These are phyloP conservation scores for Lichtheimia ornata DNA, from an alignment of 371 early-diverging fungal species.

Conservation along the genomic window DNA sequence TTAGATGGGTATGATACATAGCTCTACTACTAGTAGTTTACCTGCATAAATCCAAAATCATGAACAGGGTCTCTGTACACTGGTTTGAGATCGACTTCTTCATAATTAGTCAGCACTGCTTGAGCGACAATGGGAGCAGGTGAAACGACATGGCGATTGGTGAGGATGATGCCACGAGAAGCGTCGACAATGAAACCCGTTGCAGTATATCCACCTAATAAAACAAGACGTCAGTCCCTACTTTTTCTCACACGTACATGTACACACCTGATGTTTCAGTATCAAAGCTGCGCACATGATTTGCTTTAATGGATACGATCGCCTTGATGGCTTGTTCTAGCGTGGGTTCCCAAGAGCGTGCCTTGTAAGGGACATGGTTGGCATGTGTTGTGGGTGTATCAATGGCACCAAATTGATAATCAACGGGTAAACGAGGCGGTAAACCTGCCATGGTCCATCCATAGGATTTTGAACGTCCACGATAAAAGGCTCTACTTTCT, in stretches of 20 bases:
- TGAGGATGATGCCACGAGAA: slow-evolving; percentile 74
- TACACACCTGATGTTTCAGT: slow-evolving; percentile 77
- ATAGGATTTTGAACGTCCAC: slow-evolving; percentile 48
- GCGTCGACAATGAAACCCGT: slow-evolving; percentile 93
- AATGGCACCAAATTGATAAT: slow-evolving; percentile 9
- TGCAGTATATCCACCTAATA: slow-evolving; percentile 63
- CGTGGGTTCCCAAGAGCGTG: slow-evolving; percentile 70
- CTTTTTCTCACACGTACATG: not conserved
- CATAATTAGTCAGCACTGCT: slow-evolving; percentile 82
- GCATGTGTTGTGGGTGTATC: not conserved
- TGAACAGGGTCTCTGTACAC: slow-evolving; percentile 84
- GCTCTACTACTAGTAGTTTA: not conserved
- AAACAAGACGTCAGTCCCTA: slow-evolving; percentile 6
- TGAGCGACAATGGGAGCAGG: slow-evolving; percentile 84
- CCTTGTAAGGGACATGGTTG: slow-evolving; percentile 35
- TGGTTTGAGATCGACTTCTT: slow-evolving; percentile 79
- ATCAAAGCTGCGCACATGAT: slow-evolving; percentile 87
- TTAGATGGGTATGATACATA: not conserved
- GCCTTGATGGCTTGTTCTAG: slow-evolving; percentile 73
- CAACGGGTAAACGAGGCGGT: slow-evolving; percentile 34
- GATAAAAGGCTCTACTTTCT: slow-evolving; percentile 17
- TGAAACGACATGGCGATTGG: slow-evolving; percentile 89
- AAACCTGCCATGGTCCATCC: slow-evolving; percentile 25
- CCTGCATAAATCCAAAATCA: slow-evolving; percentile 87
- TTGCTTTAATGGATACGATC: slow-evolving; percentile 83